phyloP scores from a whole-genome alignment of 2,329 filamentous ascomycete species.

The Claviceps purpurea region DNA sequence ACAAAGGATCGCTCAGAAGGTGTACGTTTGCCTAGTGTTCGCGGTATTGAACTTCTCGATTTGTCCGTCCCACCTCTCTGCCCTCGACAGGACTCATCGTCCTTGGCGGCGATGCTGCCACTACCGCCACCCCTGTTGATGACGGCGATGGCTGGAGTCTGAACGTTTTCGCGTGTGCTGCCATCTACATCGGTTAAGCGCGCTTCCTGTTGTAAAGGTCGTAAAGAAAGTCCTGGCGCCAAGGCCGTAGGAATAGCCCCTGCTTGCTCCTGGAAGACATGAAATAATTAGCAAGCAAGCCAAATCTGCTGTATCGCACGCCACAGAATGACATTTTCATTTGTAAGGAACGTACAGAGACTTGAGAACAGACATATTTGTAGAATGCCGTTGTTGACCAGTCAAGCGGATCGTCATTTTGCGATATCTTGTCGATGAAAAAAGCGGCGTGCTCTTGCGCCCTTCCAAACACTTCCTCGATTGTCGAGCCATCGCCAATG shows the following conservation, averaged over 20 bases:
- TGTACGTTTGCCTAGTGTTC: neutral
- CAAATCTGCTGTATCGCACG: too few relatives aligned
- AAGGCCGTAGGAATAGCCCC: conserved; percentile 11
- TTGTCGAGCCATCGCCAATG: conserved; percentile 37
- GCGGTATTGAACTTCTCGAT: neutral
- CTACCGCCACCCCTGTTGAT: conserved; percentile 8
- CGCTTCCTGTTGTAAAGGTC: conserved; percentile 3
- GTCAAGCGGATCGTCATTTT: conserved; percentile 21
- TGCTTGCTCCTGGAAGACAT: conserved; percentile 13
- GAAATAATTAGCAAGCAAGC: conserved; percentile 1
- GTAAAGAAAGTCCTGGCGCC: neutral
- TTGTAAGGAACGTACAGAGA: conserved; percentile 21
- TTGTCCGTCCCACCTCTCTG: neutral
- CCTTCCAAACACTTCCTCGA: conserved; percentile 33
- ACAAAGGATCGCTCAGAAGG: neutral
- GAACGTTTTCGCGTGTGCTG: conserved; percentile 5
- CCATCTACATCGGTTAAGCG: conserved; percentile 8
- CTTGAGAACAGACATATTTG: conserved; percentile 30
- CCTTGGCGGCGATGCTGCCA: conserved; percentile 7
- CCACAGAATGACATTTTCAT: neutral
- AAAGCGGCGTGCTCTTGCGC: conserved; percentile 37
- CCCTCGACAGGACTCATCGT: neutral
- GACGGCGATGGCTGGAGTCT: neutral
- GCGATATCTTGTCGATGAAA: conserved; percentile 37
- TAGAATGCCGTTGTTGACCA: conserved; percentile 35